phyloP scores from a whole-genome alignment of 495 filamentous ascomycete genomes.

The Diplogelasinospora grovesii region DNA sequence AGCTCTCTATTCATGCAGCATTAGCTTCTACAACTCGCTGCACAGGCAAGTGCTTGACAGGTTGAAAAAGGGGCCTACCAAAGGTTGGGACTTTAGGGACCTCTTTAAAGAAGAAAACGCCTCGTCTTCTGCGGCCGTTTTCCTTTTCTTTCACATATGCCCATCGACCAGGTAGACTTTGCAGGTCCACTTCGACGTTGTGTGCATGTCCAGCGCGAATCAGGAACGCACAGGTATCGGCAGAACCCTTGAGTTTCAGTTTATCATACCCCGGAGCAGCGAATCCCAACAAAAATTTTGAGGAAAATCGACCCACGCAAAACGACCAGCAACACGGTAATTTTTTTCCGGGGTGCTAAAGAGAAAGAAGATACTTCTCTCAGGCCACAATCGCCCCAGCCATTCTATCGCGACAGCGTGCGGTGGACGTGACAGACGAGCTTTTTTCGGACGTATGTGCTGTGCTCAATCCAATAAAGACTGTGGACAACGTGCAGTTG shows the following conservation, averaged over 20 bases:
- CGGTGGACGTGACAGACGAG: too few species aligned
- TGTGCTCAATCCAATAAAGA: not conserved
- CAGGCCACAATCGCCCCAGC: not conserved
- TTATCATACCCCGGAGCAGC: slow-evolving; percentile 7
- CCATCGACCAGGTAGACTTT: not conserved
- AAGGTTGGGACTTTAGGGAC: too few species aligned
- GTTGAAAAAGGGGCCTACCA: too few species aligned
- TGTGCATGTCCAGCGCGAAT: not conserved
- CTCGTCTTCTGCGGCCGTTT: too few species aligned
- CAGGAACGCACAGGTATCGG: not conserved
- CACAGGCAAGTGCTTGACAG: too few species aligned
- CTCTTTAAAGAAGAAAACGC: too few species aligned
- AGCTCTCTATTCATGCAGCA: too few species aligned
- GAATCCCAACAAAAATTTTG: slow-evolving; percentile 24
- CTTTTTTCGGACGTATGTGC: not conserved
- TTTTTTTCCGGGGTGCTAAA: slow-evolving; percentile 14
- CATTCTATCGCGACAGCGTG: too few species aligned
- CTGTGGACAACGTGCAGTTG: not conserved
- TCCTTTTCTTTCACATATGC: not conserved
- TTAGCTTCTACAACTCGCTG: too few species aligned
- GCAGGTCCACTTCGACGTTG: not conserved
- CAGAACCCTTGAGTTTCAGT: not conserved
- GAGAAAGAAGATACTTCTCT: slow-evolving; percentile 1
- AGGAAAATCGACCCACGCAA: slow-evolving; percentile 20
- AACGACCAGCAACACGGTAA: slow-evolving; percentile 9